These are phyloP conservation scores for Persicaria tinctoria DNA, from an alignment of 148 eudicot species.

Conservation along the genomic window DNA sequence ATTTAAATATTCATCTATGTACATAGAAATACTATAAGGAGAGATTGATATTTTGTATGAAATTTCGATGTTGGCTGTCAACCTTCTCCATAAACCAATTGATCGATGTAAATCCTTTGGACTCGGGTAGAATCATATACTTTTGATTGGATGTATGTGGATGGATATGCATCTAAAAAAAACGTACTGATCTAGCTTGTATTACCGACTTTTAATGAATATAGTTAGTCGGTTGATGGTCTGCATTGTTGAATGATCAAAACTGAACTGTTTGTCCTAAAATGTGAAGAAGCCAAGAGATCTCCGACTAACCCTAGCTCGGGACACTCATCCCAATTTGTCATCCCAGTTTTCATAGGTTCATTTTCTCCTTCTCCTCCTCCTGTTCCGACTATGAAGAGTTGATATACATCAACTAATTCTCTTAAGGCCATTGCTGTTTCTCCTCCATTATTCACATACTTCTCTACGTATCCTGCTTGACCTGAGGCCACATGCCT, in stretches of 20 bases:
- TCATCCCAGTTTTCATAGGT: constrained; percentile 58
- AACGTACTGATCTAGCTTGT: constrained; percentile 11
- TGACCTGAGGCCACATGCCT: constrained; percentile 88
- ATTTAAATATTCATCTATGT: no score
- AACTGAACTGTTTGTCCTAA: constrained; percentile 66
- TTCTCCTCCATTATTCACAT: constrained; percentile 62
- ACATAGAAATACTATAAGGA: no score
- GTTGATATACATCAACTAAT: constrained; percentile 65
- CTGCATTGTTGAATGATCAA: constrained; percentile 72
- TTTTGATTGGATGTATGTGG: neutral
- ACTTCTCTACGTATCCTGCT: constrained; percentile 80
- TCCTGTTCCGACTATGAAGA: constrained; percentile 77
- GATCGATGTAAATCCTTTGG: neutral
- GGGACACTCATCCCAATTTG: constrained; percentile 96
- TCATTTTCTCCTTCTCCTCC: constrained; percentile 55
- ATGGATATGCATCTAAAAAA: neutral
- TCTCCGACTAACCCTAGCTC: constrained; percentile 93
- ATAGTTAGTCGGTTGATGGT: constrained; percentile 26
- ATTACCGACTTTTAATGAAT: neutral
- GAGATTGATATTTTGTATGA: no score
- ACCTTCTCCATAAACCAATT: neutral
- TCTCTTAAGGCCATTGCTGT: constrained; percentile 67
- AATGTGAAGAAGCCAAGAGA: constrained; percentile 82
- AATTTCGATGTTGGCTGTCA: neutral
- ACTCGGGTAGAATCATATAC: neutral